phyloP scores from a whole-genome alignment of 495 filamentous ascomycete species.

The Aspergillus nidulans region DNA sequence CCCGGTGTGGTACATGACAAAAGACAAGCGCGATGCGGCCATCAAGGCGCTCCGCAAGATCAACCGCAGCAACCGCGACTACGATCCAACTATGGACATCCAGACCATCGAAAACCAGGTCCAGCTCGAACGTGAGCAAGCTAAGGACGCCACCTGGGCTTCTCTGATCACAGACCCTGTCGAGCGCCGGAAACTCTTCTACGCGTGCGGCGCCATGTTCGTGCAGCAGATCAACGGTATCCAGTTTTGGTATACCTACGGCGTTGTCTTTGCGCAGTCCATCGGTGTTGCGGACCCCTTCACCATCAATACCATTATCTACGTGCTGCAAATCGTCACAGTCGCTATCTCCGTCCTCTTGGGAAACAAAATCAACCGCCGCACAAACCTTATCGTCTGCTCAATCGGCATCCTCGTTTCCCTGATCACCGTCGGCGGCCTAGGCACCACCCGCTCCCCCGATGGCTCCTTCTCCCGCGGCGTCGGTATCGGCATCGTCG shows the following conservation, averaged over 20 bases:
- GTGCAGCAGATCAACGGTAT: constrained; percentile 39
- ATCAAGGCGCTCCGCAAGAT: constrained; percentile 27
- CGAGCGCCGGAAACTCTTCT: constrained; percentile 35
- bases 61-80: constrained; percentile 22
- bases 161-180: constrained; percentile 28
- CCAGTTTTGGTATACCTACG: constrained; percentile 36
- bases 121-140: constrained; percentile 18
- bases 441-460: constrained; percentile 22
- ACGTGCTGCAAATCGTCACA: constrained; percentile 32
- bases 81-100: constrained; percentile 27
- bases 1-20: constrained; percentile 30
- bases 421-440: constrained; percentile 29
- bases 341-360: constrained; percentile 25
- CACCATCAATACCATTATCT: constrained; percentile 30
- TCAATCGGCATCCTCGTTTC: constrained; percentile 26
- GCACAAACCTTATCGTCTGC: constrained; percentile 27
- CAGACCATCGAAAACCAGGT: constrained; percentile 17
- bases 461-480: constrained; percentile 12
- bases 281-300: constrained; percentile 33
- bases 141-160: constrained; percentile 23
- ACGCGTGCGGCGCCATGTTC: constrained; percentile 29
- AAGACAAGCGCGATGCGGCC: constrained; percentile 21
- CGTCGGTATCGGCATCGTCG: constrained; percentile 25
- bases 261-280: constrained; percentile 34
- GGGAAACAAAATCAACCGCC: constrained; percentile 30